Conservation (phyloP, 257 asterid genomes). For the Scutellaria minor region DNA sequence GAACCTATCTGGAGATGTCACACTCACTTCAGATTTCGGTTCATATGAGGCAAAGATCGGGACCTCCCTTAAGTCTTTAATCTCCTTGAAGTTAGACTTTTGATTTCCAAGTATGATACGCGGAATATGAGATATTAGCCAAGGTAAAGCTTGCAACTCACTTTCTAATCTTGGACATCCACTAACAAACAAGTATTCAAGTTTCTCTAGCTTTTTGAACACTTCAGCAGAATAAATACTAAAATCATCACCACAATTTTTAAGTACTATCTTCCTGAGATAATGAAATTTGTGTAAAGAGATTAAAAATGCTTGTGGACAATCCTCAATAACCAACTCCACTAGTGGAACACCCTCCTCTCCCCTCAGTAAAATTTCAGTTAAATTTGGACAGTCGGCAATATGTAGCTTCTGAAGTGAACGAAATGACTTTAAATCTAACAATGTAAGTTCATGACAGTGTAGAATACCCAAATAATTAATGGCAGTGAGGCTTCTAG, state of each 20-base stretch:
- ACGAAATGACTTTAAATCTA: background rate
- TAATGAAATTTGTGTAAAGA: background rate
- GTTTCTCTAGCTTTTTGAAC: background rate
- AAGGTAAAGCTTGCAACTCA: background rate
- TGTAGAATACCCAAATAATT: conserved; percentile 29
- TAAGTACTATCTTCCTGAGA: conserved; percentile 13
- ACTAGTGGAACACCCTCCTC: background rate
- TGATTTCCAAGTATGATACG: conserved; percentile 24
- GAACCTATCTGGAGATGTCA: background rate
- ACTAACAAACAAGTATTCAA: conserved; percentile 28
- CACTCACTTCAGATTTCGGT: background rate
- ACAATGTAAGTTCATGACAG: background rate
- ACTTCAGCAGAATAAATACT: background rate
- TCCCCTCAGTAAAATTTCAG: background rate
- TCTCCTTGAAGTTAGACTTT: conserved; percentile 7
- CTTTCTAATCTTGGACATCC: background rate
- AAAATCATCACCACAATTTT: background rate
- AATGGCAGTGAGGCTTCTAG: background rate
- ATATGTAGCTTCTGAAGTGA: conserved; percentile 27
- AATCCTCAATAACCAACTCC: conserved; percentile 28
- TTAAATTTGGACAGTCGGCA: conserved; percentile 10
- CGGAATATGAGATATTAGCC: conserved; percentile 18
- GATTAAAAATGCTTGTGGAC: background rate
- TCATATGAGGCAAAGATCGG: background rate
- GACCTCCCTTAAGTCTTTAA: background rate